A percentile compares a stretch with the other conserved stretches of the same genome.
Evolutionary conservation across 2,329 filamentous ascomycete genomes (phyloP).

Genomic region (Penicillium olsonii): DNA sequence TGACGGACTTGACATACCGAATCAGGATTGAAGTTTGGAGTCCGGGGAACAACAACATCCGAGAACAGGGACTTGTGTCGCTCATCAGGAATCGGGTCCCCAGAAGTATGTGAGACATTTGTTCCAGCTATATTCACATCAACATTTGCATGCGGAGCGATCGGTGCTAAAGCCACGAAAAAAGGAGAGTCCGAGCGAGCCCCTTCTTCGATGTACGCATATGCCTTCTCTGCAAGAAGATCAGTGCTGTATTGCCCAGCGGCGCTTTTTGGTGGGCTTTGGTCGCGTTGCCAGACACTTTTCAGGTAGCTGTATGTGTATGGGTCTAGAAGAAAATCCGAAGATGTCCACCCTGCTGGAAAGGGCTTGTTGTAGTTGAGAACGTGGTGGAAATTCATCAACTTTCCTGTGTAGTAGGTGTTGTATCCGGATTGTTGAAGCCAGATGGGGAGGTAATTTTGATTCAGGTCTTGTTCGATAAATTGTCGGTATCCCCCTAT

Average conservation of each 20-base stretch:
- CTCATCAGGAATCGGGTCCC: constrained; percentile 42
- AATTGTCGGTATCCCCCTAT: constrained; percentile 60
- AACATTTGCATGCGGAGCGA: too few relatives aligned
- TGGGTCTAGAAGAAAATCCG: constrained; percentile 61
- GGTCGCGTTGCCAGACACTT: constrained; percentile 58
- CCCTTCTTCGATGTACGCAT: constrained; percentile 52
- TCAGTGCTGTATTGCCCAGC: constrained; percentile 56
- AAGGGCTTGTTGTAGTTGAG: constrained; percentile 59
- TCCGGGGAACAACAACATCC: constrained; percentile 59
- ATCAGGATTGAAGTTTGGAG: constrained; percentile 63
- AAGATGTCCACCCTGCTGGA: constrained; percentile 58
- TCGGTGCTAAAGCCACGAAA: too few relatives aligned
- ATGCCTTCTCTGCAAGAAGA: constrained; percentile 56
- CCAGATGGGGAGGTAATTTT: constrained; percentile 67
- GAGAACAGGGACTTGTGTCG: constrained; percentile 61
- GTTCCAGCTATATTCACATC: too few relatives aligned
- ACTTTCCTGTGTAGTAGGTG: constrained; percentile 62
- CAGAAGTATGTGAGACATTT: too few relatives aligned
- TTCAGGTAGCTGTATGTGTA: constrained; percentile 66
- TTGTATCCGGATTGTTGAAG: constrained; percentile 64
- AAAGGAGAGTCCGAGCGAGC: constrained; percentile 36
- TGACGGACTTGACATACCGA: constrained; percentile 31
- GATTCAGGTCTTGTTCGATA: constrained; percentile 61
- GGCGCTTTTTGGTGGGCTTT: constrained; percentile 51
- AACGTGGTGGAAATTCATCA: constrained; percentile 59